Evolutionary conservation across 2,329 filamentous ascomycete genomes (phyloP).

Genomic region (Blumeriella jaapii): DNA sequence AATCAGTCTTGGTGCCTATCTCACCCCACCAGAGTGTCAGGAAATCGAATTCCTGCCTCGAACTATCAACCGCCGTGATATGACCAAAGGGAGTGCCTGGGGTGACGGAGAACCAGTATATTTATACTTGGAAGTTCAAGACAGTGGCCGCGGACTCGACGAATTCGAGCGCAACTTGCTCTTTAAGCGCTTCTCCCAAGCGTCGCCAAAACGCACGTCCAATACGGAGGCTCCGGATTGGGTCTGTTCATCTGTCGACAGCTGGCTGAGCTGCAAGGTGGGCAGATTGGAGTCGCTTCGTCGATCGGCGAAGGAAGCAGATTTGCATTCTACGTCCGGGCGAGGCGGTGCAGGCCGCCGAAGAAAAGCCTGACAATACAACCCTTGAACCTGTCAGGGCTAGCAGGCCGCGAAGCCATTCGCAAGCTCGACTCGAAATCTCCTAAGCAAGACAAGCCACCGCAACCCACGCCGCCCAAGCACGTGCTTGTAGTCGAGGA

Average conservation of each 20-base stretch:
- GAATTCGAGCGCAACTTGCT: conserved; percentile 59
- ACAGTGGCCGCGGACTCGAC: conserved; percentile 64
- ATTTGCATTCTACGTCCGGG: conserved; percentile 58
- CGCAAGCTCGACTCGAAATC: conserved; percentile 1
- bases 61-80: conserved; percentile 23
- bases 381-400: conserved; percentile 1
- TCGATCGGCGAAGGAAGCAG: conserved; percentile 58
- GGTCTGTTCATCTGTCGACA: conserved; percentile 70
- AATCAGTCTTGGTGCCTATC: conserved; percentile 27
- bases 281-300: conserved; percentile 66
- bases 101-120: conserved; percentile 41
- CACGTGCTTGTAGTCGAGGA: conserved; percentile 46
- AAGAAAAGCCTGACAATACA: not conserved
- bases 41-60: conserved; percentile 15
- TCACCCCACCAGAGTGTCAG: conserved; percentile 7
- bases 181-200: conserved; percentile 70
- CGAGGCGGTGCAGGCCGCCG: conserved; percentile 9
- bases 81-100: conserved; percentile 22
- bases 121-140: conserved; percentile 61
- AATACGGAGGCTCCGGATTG: conserved; percentile 69
- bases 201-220: conserved; percentile 64
- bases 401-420: not conserved
- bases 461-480: conserved; percentile 6
- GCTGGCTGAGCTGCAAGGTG: conserved; percentile 70
- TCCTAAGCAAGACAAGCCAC: conserved; percentile 1